Evolutionary conservation across 768 basidiomycete species (phyloP).

Genomic region (Mrakia blollopis): DNA sequence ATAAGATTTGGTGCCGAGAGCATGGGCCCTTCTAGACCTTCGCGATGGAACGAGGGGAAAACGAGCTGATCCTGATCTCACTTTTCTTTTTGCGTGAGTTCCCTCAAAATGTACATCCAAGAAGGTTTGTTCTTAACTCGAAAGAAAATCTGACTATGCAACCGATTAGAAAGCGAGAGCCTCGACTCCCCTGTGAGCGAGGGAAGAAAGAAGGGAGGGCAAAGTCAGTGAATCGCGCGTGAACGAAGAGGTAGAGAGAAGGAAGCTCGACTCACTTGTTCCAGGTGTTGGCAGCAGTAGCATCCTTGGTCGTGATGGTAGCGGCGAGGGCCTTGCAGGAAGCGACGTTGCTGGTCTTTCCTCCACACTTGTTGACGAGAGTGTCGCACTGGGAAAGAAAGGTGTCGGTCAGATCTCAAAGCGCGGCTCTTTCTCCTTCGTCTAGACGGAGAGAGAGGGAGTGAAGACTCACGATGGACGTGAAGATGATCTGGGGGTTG

Average conservation of each 20-base stretch:
- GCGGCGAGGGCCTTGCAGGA: background rate
- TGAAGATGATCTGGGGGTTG: background rate
- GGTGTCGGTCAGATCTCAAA: background rate
- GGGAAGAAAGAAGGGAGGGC: background rate
- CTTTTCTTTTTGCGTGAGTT: too few relatives aligned
- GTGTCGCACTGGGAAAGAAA: background rate
- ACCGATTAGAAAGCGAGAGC: background rate
- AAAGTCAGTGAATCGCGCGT: background rate
- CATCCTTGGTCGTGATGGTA: constrained; percentile 3
- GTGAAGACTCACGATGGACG: background rate
- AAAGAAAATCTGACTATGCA: too few relatives aligned
- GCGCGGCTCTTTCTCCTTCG: too few relatives aligned
- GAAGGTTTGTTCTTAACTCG: too few relatives aligned
- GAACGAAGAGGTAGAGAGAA: background rate
- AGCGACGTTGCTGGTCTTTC: background rate
- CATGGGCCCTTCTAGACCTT: too few relatives aligned
- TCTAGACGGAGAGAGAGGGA: too few relatives aligned
- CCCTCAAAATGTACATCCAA: background rate
- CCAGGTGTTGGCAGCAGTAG: constrained; percentile 1
- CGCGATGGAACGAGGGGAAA: too few relatives aligned
- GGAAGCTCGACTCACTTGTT: background rate
- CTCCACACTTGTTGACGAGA: background rate
- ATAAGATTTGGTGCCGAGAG: too few relatives aligned
- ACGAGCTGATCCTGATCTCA: too few relatives aligned
- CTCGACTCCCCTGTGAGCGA: background rate